Conservation (phyloP, 2,329 filamentous ascomycete species). For the Fusarium sarcochroum region DNA sequence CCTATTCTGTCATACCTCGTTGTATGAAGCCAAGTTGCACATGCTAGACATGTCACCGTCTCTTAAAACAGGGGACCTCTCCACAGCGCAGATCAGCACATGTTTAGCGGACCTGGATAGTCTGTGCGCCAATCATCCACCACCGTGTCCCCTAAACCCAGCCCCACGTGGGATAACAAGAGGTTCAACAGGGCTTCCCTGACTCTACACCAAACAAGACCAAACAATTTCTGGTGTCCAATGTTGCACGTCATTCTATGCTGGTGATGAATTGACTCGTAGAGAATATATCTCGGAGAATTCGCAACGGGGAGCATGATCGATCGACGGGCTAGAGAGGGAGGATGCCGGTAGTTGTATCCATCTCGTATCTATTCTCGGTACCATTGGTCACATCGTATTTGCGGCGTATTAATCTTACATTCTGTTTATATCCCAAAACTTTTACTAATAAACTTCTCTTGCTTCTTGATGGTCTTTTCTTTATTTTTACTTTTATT, state of each 20-base stretch:
- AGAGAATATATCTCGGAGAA: neutral
- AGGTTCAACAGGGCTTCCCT: conserved; percentile 19
- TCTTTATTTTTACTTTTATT: neutral
- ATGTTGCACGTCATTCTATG: conserved; percentile 5
- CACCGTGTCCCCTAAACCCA: conserved; percentile 37
- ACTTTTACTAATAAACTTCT: neutral
- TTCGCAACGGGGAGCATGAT: neutral
- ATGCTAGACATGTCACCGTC: neutral
- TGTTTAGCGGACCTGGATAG: neutral
- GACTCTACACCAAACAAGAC: neutral
- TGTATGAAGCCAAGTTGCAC: neutral
- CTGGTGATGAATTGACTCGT: conserved; percentile 26
- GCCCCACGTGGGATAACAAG: conserved; percentile 39
- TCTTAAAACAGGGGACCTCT: neutral
- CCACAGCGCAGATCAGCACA: neutral
- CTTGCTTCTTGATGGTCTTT: neutral
- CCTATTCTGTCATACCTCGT: neutral
- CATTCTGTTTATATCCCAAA: neutral
- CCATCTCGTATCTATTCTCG: neutral
- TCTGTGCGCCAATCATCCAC: conserved; percentile 40
- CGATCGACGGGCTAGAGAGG: neutral
- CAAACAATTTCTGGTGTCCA: neutral
- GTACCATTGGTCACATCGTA: neutral
- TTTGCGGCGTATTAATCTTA: neutral
- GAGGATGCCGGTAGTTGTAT: neutral